These are phyloP conservation scores for Paraphaeosphaeria sporulosa DNA, from an alignment of 2,329 filamentous ascomycete species.

Conservation along the genomic window DNA sequence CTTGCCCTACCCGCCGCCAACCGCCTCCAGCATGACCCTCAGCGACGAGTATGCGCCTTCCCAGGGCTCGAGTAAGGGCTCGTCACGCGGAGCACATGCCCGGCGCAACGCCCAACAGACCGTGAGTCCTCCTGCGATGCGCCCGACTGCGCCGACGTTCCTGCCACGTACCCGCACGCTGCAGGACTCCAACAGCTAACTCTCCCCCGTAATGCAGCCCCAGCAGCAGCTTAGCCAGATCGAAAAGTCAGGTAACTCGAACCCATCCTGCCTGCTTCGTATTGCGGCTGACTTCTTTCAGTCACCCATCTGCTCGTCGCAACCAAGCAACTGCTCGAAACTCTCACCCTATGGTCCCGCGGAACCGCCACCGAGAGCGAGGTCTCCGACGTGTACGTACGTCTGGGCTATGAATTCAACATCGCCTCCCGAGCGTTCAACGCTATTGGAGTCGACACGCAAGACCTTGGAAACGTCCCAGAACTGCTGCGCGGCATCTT, in stretches of 20 bases:
- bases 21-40: conserved; percentile 27
- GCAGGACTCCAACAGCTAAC: not conserved
- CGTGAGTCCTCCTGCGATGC: conserved; percentile 33
- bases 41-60: conserved; percentile 42
- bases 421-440: conserved; percentile 97
- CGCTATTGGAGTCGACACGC: conserved; percentile 94
- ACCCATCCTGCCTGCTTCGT: not conserved
- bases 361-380: conserved; percentile 90
- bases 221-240: conserved; percentile 89
- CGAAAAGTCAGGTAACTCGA: conserved; percentile 74
- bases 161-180: not conserved
- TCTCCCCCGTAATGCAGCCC: conserved; percentile 57
- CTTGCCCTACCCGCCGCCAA: conserved; percentile 24
- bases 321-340: conserved; percentile 97
- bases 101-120: conserved; percentile 42
- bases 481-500: conserved; percentile 89
- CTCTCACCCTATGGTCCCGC: conserved; percentile 96
- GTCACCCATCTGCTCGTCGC: conserved; percentile 90
- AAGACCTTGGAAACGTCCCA: conserved; percentile 92
- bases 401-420: conserved; percentile 98
- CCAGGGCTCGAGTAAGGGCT: conserved; percentile 60
- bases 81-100: conserved; percentile 65
- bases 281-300: conserved; percentile 6
- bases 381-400: conserved; percentile 97
- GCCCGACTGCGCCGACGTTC: conserved; percentile 6